A percentile compares a stretch with the other conserved stretches of the same genome.
Evolutionary conservation across 2,329 filamentous ascomycete species (phyloP).

Genomic region (Apiospora saccharicola): DNA sequence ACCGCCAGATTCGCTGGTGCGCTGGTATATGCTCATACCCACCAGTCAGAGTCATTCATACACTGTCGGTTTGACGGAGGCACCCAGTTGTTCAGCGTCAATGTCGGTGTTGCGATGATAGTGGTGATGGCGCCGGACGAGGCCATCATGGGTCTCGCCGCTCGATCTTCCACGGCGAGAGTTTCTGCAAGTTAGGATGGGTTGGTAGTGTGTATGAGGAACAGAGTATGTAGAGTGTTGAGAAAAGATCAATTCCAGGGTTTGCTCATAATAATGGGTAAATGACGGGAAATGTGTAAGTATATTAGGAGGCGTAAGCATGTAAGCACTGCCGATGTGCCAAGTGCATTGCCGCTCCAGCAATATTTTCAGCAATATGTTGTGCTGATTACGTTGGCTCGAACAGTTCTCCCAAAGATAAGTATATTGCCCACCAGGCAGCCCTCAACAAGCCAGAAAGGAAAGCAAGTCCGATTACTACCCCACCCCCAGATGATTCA

Average conservation of each 20-base stretch:
- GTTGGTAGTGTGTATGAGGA: too few relatives aligned
- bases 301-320: not conserved
- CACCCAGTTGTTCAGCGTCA: not conserved
- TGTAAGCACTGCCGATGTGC: not conserved
- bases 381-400: not conserved
- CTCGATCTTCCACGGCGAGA: too few relatives aligned
- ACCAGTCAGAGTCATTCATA: conserved; percentile 29
- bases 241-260: not conserved
- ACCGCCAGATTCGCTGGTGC: conserved; percentile 33
- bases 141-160: not conserved
- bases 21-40: conserved; percentile 21
- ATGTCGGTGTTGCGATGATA: not conserved
- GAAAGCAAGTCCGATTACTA: too few relatives aligned
- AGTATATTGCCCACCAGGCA: too few relatives aligned
- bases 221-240: too few relatives aligned
- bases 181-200: too few relatives aligned
- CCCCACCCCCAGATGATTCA: too few relatives aligned
- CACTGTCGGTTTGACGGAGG: not conserved
- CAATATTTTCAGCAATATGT: not conserved
- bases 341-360: not conserved
- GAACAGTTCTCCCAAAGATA: not conserved
- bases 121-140: not conserved
- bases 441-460: too few relatives aligned
- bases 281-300: not conserved
- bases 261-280: not conserved